A percentile compares a stretch with the other conserved stretches of the same genome.
Evolutionary conservation across 1,284 basidiomycete genomes (phyloP).

Genomic region (Salmacisia buchloeana): DNA sequence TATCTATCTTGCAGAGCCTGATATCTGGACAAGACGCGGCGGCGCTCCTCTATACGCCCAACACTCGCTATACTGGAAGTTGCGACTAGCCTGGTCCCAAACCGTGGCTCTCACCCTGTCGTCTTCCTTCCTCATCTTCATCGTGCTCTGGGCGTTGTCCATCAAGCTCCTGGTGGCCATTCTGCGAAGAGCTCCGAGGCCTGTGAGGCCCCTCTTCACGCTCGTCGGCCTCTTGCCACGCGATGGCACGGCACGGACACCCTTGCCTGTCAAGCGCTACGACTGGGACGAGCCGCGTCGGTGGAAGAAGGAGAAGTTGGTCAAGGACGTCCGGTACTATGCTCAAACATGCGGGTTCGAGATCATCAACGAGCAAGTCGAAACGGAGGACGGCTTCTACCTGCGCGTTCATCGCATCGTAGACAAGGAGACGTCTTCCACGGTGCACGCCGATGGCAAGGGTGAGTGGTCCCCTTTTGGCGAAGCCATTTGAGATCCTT

Average conservation of each 20-base stretch:
- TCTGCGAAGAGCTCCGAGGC: constrained; percentile 11
- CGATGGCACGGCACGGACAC: not conserved
- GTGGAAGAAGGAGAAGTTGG: constrained; percentile 55
- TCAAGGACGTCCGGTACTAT: constrained; percentile 60
- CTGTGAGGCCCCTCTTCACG: not conserved
- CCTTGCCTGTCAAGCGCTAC: constrained; percentile 14
- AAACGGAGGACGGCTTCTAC: constrained; percentile 61
- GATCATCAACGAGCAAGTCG: constrained; percentile 58
- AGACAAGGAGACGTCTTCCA: constrained; percentile 52
- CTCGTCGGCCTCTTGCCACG: not conserved
- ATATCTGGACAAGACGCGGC: constrained; percentile 32
- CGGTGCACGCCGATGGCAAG: constrained; percentile 53
- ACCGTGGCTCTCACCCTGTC: constrained; percentile 55
- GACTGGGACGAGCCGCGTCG: constrained; percentile 57
- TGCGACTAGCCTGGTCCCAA: constrained; percentile 54
- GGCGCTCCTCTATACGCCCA: constrained; percentile 32
- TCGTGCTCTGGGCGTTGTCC: constrained; percentile 52
- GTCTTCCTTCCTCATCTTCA: constrained; percentile 55
- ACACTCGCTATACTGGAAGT: constrained; percentile 31
- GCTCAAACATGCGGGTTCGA: constrained; percentile 59
- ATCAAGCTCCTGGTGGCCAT: constrained; percentile 28
- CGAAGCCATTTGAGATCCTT: not conserved
- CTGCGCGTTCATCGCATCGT: constrained; percentile 59
- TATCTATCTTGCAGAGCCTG: not conserved
- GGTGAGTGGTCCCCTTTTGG: constrained; percentile 24